Percentiles rank a stretch among this genome's conserved stretches.
Evolutionary conservation across 805 yeast species (phyloP).

Genomic region (Kazachstania martiniae): DNA sequence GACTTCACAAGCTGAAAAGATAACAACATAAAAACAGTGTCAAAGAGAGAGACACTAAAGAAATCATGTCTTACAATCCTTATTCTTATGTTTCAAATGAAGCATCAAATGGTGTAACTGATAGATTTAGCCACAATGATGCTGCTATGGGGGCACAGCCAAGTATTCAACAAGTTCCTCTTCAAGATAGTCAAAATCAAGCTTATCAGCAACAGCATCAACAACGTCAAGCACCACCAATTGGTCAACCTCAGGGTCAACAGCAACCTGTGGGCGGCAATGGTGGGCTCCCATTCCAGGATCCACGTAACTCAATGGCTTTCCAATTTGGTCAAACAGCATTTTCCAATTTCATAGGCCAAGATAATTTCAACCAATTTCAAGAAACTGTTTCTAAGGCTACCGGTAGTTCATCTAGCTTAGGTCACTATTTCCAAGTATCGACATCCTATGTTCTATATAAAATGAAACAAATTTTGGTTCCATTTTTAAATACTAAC

Average conservation of each 20-base stretch:
- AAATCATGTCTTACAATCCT: conserved; percentile 41
- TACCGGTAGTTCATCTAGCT: conserved; percentile 32
- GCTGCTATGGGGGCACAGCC: conserved; percentile 7
- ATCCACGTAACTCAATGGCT: conserved; percentile 76
- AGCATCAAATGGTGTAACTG: conserved; percentile 7
- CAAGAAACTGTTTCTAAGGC: conserved; percentile 37
- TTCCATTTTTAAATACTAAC: conserved; percentile 75
- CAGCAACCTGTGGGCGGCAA: conserved; percentile 9
- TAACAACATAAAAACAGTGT: not conserved
- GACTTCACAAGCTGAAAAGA: too few species aligned
- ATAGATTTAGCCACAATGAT: conserved; percentile 11
- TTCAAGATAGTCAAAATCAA: too few species aligned
- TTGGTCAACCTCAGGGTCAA: conserved; percentile 4
- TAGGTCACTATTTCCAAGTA: conserved; percentile 85
- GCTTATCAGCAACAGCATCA: conserved; percentile 24
- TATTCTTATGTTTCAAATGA: conserved; percentile 28
- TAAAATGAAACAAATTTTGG: conserved; percentile 61
- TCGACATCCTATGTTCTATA: conserved; percentile 75
- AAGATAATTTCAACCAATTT: conserved; percentile 50
- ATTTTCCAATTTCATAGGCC: conserved; percentile 32
- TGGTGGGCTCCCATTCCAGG: conserved; percentile 44
- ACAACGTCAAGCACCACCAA: conserved; percentile 24
- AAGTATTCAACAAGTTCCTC: too few species aligned
- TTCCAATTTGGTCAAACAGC: conserved; percentile 83
- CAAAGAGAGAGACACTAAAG: too few species aligned